Base-by-base conservation (phyloP, 2,329 filamentous ascomycete genomes). In the Epichloe amarillans region DNA sequence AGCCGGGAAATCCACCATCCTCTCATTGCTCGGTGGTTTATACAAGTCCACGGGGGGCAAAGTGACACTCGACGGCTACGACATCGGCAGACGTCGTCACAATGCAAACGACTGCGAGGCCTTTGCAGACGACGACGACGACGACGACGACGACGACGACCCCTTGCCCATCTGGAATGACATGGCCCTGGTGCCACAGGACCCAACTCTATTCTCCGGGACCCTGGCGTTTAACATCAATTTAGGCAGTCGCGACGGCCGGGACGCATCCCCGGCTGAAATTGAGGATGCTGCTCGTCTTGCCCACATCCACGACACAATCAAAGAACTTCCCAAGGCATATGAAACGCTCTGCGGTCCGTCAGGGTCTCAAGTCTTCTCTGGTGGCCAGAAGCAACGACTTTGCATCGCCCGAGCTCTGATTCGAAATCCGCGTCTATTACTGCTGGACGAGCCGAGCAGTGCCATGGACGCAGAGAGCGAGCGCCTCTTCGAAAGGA, bases 361-460 rank as follows among this genome's bases (percentile, higher is more conserved):
- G 17, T 79, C 82, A 50, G 83, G 82, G 7, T 79, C 78, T 0
- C 72, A 79, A 19, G 63, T 88, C 17, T 42, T 42, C 3, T 86
- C 81, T 0, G 84, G 84, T 6, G 84, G 85, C 0, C 84, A 88
- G 61, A 77, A 78, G 6, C 84, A 88, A 60, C 72, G 84, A 2
- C 61, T 88, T 17, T 76, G 79, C 1, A 86, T 88, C 56, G 84
- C 84, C 0, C 72, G 85, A 8, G 83, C 84, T 2, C 69, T 86
- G 0, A 69, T 84, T 2, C 73, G 84, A 0, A 70, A 75, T 19
- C 84, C 84, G 0, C 72, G 78, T 47, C 68, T 88, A 2, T 63
- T 88, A 12, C 72, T 88, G 30, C 69, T 88, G 0, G 49, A 50
- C 36, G 49, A 50, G 23, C 21, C 41, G 2, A 50, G 42, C 84